phyloP scores from a whole-genome alignment of 2,329 filamentous ascomycete genomes.

The Aureobasidium sp. region DNA sequence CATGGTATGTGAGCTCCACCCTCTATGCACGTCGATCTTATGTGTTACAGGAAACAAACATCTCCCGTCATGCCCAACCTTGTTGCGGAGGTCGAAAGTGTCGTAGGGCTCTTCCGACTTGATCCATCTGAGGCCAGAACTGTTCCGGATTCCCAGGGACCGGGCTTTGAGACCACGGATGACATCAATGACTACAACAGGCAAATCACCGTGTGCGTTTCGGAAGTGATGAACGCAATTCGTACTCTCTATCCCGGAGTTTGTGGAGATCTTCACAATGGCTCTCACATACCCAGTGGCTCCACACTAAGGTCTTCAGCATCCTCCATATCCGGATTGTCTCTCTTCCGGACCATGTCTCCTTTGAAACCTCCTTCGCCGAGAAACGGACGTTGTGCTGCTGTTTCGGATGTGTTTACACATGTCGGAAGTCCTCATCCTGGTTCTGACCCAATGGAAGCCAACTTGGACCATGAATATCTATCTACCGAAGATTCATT shows the following conservation, averaged over 20 bases:
- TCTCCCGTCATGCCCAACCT: constrained; percentile 55
- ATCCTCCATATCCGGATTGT: constrained; percentile 41
- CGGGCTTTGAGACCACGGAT: constrained; percentile 15
- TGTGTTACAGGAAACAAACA: constrained; percentile 43
- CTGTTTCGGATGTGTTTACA: background rate
- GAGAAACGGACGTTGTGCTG: background rate
- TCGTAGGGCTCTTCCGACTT: constrained; percentile 52
- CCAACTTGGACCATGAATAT: background rate
- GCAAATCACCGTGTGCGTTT: constrained; percentile 49
- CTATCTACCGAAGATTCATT: background rate
- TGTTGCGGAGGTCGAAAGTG: constrained; percentile 61
- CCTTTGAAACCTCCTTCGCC: background rate
- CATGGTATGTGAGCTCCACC: constrained; percentile 46
- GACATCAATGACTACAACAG: background rate
- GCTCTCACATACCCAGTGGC: constrained; percentile 7
- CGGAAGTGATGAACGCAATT: constrained; percentile 70
- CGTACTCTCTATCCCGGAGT: constrained; percentile 78
- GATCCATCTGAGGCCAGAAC: background rate
- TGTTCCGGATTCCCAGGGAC: constrained; percentile 13
- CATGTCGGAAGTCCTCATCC: background rate
- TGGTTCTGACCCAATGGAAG: background rate
- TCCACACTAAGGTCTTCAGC: constrained; percentile 38
- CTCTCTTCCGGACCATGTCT: constrained; percentile 34
- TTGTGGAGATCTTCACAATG: constrained; percentile 38
- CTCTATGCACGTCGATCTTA: constrained; percentile 16